Evolutionary conservation across 495 filamentous ascomycete genomes (phyloP), one percentile per base, ranked within the genome.

Genomic region (Podospora sp.): DNA sequence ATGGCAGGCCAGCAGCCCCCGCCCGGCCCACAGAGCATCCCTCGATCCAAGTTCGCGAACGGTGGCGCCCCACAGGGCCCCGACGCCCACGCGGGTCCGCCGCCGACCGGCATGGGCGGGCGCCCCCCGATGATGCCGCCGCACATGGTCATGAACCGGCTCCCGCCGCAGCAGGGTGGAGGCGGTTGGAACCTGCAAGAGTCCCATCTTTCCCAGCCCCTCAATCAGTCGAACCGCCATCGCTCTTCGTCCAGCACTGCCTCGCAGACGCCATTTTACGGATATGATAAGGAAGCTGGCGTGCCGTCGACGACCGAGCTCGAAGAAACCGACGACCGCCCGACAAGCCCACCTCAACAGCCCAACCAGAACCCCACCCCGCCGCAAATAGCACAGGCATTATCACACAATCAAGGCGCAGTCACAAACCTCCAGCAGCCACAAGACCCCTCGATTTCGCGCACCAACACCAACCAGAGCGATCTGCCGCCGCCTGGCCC

Each of bases 211-310:
- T 61, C 78, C 0, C 75, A 79, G 55, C 82, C 82, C 56, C 74
- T 84, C n/a, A 76, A 79, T 26, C 66, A 74, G 14, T 71, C 76
- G 33, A 79, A 77, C 55, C 74, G 75, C 6, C 73, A 79, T 35
- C 73, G 76, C 1, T 69, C 75, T 12, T 75, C 75, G 12, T 73
- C 75, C 2, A 81, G 79, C 62, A 78, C 71, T 22, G 69, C 72
- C 35, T 75, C 78, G 29, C 77, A 77, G 65, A 74, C 74, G 24
- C 59, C 70, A 0, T 79, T 71, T 53, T 74, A 76, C 51, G 77
- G 71, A 18, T 81, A 75, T 40, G 81, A 84, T 35, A 84, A 84
- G 65, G 82, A 84, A 65, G 81, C 79, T 1, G 81, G 71, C 50
- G 67, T 70, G 1, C 36, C 73, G 14, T 50, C 49, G 3, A 64